These are phyloP conservation scores for Calocera cornea DNA, from an alignment of 768 basidiomycete species.

Conservation along the genomic window DNA sequence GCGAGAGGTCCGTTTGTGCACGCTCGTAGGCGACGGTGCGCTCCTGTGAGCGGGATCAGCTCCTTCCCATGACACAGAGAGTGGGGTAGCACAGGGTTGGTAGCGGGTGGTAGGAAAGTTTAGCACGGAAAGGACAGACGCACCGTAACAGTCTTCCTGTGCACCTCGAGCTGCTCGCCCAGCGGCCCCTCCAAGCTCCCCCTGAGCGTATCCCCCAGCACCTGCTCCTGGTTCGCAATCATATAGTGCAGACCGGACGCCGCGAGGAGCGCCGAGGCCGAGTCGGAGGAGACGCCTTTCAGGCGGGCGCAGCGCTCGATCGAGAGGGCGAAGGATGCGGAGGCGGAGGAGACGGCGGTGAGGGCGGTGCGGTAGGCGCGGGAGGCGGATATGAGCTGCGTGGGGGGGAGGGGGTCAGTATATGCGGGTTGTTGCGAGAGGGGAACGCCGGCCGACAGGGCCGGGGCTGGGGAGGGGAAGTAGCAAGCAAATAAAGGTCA, in stretches of 20 bases:
- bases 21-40: constrained; percentile 75
- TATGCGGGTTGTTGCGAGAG: too few species aligned
- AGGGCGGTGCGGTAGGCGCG: constrained; percentile 71
- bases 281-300: constrained; percentile 67
- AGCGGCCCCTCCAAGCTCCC: constrained; percentile 82
- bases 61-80: constrained; percentile 4
- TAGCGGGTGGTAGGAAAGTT: not conserved
- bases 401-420: not conserved
- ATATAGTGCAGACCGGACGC: constrained; percentile 82
- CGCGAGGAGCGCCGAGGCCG: constrained; percentile 70
- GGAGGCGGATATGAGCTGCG: constrained; percentile 59
- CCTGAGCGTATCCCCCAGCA: constrained; percentile 79
- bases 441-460: constrained; percentile 5
- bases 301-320: constrained; percentile 71
- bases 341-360: constrained; percentile 65
- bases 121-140: constrained; percentile 15
- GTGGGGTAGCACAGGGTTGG: not conserved
- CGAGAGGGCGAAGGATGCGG: constrained; percentile 73
- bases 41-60: constrained; percentile 39
- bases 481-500: constrained; percentile 5
- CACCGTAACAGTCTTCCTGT: constrained; percentile 60
- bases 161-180: constrained; percentile 69
- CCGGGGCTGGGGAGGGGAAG: not conserved
- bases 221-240: constrained; percentile 84
- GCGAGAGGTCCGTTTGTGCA: constrained; percentile 67